These are phyloP conservation scores for Entoloma clypeatum DNA, from an alignment of 1,284 basidiomycete species.

Conservation along the genomic window DNA sequence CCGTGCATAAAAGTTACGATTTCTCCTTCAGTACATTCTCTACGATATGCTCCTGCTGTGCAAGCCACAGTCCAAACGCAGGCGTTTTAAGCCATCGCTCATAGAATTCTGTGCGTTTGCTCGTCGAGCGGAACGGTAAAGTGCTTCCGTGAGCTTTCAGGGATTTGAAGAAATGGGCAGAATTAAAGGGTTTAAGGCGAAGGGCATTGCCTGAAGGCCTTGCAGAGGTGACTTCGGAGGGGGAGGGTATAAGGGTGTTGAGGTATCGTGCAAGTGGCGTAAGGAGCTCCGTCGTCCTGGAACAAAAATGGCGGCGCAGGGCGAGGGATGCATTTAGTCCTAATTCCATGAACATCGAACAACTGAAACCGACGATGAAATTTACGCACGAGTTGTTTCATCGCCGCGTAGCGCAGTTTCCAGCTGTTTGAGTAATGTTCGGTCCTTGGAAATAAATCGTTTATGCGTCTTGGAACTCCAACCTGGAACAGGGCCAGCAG, in stretches of 20 bases:
- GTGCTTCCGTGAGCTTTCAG: constrained; percentile 77
- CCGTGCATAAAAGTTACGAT: constrained; percentile 15
- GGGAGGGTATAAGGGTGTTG: constrained; percentile 80
- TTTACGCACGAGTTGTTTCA: constrained; percentile 48
- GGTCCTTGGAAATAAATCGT: constrained; percentile 84
- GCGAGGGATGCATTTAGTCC: constrained; percentile 63
- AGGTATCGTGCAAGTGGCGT: constrained; percentile 93
- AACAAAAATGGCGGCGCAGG: constrained; percentile 82
- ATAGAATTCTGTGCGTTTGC: constrained; percentile 68
- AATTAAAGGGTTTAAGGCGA: constrained; percentile 76
- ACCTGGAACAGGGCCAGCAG: constrained; percentile 57
- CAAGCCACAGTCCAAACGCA: constrained; percentile 74
- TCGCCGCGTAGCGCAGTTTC: constrained; percentile 54
- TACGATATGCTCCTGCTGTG: constrained; percentile 68
- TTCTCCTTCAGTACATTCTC: constrained; percentile 43
- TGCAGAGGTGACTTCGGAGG: constrained; percentile 40
- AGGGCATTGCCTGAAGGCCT: constrained; percentile 24
- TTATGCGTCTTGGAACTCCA: constrained; percentile 81
- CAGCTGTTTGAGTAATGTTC: constrained; percentile 62
- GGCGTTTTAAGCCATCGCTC: constrained; percentile 69
- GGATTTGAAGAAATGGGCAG: constrained; percentile 75
- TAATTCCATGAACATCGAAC: constrained; percentile 25
- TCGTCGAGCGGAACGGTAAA: constrained; percentile 68
- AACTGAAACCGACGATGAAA: constrained; percentile 2
- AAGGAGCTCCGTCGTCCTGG: constrained; percentile 86